Evolutionary conservation across 2,329 filamentous ascomycete genomes (phyloP), one percentile per base, ranked within the genome.

Genomic region (Cadophora sp.): DNA sequence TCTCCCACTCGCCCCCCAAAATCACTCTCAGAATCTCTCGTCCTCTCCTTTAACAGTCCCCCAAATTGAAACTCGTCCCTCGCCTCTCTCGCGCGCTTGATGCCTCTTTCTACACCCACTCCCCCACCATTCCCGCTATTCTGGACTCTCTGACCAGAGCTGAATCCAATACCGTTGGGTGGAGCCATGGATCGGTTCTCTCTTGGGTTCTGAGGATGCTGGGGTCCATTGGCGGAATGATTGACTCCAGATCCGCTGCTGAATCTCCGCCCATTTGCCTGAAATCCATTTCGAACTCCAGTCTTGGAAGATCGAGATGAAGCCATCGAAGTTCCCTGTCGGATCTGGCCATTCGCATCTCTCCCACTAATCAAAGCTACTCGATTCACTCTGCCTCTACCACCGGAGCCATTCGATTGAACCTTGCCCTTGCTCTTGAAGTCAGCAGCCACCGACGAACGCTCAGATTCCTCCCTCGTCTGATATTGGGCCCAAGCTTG

Each of bases 21-120:
- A 22, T 20, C 58, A 27, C 47, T 62, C 55, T 45, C 55, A 27
- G 55, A 47, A 53, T 65, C 43, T 30, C 59, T 55, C 33, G 8
- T 33, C 33, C 55, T 27, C 56, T 45, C 30, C 20, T 65, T 53
- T 41, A 64, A 20, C 18, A 56, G 11, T 1, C 53, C 62, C 8
- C 62, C 41, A 64, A 58, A 30, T 30, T 30, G 27, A 6, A 30
- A 41, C 13, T 59, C 55, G 0, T 16, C 45, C 14, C 55, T 43
- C 30, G 18, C 13, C 1, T 22, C 50, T 11, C 18, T 50, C n/a
- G 50, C 53, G 4, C 63, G 41, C 43, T 51, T 33, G 13, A 18
- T 20, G n/a, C 18, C 33, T 6, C 20, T 24, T 7, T 24, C 9
- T 48, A 22, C n/a, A 27, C 20, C 13, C 20, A 24, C 9, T 22